Evolutionary conservation across 2,329 filamentous ascomycete species (phyloP), one percentile per base, ranked within the genome.

Genomic region (Cytospora piceae): DNA sequence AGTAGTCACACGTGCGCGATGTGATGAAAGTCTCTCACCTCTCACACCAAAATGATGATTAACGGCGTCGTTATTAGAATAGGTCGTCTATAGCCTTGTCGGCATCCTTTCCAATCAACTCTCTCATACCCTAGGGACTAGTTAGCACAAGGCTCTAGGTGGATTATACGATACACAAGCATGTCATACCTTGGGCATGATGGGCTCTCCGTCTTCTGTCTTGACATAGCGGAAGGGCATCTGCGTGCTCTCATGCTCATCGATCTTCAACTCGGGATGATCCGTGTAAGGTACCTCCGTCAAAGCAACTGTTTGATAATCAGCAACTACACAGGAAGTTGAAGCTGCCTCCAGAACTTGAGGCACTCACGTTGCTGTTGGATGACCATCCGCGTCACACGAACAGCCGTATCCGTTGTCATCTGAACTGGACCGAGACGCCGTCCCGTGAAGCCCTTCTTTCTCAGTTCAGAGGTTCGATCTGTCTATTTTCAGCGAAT

Each of bases 161-260:
- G 12, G 27, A 27, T 29, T 49, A 11, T 12, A 31, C 24, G 15
- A 15, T 57, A 39, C 6, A 31, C 12, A 49, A 4, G 7, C 27
- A 31, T 9, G 14, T 76, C 83, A 79, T 78, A 97, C 94, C 81
- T 91, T 85, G 27, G 95, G 95, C 93, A 99, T 97, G 66, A 97
- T 88, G 0, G 94, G 92, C 71, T 92, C 83, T 54, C 91, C 93
- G 64, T 91, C 82, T 14, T 86, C 80, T 60, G 85, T 89, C 74
- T 86, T 90, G 59, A 99, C 94, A 75, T 99, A 99, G 71, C 95
- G 92, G 78, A 99, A 99, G 0, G 95, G 95, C 95, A 99, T 98
- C 77, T 97, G 85, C 0, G 94, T 97, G 76, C 91, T 95, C 80
- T 99, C 95, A 74, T 96, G 90, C 75, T 95, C 89, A 76, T 92